phyloP scores from a whole-genome alignment of 1,139 yeast genomes.

The Magnusiomyces magnusii region DNA sequence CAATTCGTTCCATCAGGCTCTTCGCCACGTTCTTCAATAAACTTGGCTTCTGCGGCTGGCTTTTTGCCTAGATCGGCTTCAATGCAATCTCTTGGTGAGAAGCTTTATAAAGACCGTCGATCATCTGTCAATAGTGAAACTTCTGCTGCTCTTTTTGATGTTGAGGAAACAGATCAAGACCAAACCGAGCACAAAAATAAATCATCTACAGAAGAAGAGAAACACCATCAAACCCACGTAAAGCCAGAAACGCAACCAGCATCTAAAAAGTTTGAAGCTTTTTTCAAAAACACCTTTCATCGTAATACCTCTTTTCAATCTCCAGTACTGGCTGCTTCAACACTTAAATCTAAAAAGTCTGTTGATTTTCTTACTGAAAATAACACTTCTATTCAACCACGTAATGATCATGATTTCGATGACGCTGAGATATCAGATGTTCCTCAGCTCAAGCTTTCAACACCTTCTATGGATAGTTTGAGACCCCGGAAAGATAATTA shows the following conservation, averaged over 20 bases:
- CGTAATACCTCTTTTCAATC: background rate
- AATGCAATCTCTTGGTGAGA: background rate
- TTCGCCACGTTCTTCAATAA: background rate
- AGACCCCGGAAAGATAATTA: background rate
- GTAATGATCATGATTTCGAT: background rate
- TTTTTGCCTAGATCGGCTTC: background rate
- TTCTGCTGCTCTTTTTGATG: background rate
- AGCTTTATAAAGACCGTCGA: background rate
- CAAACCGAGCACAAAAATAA: background rate
- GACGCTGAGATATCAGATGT: background rate
- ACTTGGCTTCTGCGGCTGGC: background rate
- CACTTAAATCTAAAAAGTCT: background rate
- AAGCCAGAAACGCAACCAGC: background rate
- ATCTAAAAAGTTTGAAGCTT: background rate
- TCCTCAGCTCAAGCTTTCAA: background rate
- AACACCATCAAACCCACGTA: background rate
- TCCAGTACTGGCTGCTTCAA: background rate
- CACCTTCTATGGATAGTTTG: background rate
- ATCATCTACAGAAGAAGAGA: background rate
- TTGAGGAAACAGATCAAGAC: background rate
- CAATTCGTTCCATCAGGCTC: background rate
- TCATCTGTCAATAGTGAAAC: background rate
- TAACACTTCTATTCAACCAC: background rate
- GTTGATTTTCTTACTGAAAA: background rate
- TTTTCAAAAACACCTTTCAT: conserved; percentile 3